Conservation (phyloP, 139 green algal genomes). For the Zygnema circumcarinatum region DNA sequence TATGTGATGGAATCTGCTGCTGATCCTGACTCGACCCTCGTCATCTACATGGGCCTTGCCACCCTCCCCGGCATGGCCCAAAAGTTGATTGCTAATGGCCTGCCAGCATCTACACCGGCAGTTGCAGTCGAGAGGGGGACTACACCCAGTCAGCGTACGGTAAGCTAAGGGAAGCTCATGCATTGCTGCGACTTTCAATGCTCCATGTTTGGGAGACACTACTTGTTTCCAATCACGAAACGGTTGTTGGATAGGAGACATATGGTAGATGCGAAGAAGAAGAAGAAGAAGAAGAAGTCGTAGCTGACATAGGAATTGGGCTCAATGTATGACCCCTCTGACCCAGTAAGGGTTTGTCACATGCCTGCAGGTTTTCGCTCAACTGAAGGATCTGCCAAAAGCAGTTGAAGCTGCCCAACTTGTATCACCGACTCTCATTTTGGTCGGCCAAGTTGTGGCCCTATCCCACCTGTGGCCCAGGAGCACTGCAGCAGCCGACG, state of each 20-base stretch:
- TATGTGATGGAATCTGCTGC: conserved; percentile 52
- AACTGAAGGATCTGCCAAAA: conserved; percentile 68
- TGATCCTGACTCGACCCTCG: conserved; percentile 90
- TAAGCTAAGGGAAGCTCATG: too few relatives aligned
- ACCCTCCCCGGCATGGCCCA: conserved; percentile 81
- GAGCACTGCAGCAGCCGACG: neutral
- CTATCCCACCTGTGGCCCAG: conserved; percentile 72
- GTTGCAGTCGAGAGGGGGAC: conserved; percentile 95
- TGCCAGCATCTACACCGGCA: conserved; percentile 76
- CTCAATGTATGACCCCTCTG: neutral
- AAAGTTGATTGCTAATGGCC: conserved; percentile 73
- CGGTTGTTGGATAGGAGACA: neutral
- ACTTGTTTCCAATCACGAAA: conserved; percentile 7
- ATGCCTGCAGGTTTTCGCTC: conserved; percentile 70
- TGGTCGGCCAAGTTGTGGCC: conserved; percentile 86
- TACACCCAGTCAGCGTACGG: conserved; percentile 80
- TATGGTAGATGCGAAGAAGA: too few relatives aligned
- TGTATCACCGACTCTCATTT: conserved; percentile 90
- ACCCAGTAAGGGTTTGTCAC: neutral
- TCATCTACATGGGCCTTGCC: conserved; percentile 97
- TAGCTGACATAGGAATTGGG: neutral
- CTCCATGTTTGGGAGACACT: neutral
- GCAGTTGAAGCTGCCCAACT: conserved; percentile 69
- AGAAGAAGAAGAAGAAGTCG: too few relatives aligned
- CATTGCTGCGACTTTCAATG: neutral